phyloP scores from a whole-genome alignment of 768 basidiomycete species.

The Fistulinella prunicolor region DNA sequence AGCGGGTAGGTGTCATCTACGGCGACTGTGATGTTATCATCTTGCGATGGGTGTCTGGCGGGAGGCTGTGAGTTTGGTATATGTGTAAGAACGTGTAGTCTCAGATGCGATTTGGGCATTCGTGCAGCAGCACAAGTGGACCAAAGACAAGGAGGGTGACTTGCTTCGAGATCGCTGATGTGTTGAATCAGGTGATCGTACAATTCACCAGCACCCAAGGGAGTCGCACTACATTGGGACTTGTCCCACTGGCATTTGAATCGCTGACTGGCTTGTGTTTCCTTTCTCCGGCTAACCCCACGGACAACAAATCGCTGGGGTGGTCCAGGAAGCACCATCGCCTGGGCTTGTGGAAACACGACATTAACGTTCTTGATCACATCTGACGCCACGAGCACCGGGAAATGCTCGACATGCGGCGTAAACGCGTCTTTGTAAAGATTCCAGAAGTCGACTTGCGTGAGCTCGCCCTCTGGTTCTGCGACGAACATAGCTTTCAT shows the following conservation, averaged over 20 bases:
- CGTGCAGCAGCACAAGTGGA: slow-evolving; percentile 53
- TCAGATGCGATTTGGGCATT: slow-evolving; percentile 50
- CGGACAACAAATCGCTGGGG: slow-evolving; percentile 83
- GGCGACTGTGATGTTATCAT: slow-evolving; percentile 70
- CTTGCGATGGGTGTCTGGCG: slow-evolving; percentile 64
- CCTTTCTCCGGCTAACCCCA: slow-evolving; percentile 72
- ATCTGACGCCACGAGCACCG: slow-evolving; percentile 80
- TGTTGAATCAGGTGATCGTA: slow-evolving; percentile 70
- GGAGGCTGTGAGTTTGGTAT: slow-evolving; percentile 57
- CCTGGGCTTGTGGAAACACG: slow-evolving; percentile 82
- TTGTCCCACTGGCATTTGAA: slow-evolving; percentile 80
- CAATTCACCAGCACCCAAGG: slow-evolving; percentile 56
- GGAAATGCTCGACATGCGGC: slow-evolving; percentile 52
- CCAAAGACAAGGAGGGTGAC: slow-evolving; percentile 66
- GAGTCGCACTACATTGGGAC: slow-evolving; percentile 47
- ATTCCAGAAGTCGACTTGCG: slow-evolving; percentile 95
- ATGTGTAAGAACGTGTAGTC: slow-evolving; percentile 74
- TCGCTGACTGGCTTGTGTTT: slow-evolving; percentile 51
- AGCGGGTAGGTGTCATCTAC: slow-evolving; percentile 54
- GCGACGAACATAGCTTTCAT: slow-evolving; percentile 87
- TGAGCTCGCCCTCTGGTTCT: slow-evolving; percentile 74
- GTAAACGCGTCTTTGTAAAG: slow-evolving; percentile 84
- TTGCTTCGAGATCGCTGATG: slow-evolving; percentile 41
- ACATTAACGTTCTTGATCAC: slow-evolving; percentile 90
- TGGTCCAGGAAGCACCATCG: slow-evolving; percentile 77